Evolutionary conservation across 2,329 filamentous ascomycete genomes (phyloP).

Genomic region (Pyrenochaeta sp.): DNA sequence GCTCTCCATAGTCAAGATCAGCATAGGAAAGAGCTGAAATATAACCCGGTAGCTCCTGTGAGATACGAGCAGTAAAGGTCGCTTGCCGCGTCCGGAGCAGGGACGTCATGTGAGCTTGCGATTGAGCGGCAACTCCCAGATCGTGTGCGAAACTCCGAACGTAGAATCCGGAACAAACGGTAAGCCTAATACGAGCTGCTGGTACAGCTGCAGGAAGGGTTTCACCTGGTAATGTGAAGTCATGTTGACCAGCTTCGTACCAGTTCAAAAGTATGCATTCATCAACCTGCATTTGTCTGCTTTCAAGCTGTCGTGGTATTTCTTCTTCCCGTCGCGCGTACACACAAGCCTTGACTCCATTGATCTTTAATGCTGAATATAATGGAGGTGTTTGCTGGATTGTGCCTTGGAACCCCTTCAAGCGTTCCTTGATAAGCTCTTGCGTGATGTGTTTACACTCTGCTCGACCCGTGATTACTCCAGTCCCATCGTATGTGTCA

Average conservation of each 20-base stretch:
- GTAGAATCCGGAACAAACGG: constrained; percentile 41
- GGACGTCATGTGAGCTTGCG: constrained; percentile 32
- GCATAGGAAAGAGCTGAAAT: constrained; percentile 27
- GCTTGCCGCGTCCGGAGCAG: constrained; percentile 36
- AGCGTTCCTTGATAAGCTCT: constrained; percentile 23
- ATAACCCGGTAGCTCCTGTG: constrained; percentile 6
- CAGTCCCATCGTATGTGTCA: constrained; percentile 39
- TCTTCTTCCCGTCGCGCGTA: constrained; percentile 33
- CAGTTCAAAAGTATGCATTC: constrained; percentile 38
- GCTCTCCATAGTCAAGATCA: constrained; percentile 31
- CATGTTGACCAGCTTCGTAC: constrained; percentile 26
- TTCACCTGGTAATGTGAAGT: constrained; percentile 19
- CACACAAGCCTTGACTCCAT: constrained; percentile 40
- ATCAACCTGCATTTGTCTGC: constrained; percentile 35
- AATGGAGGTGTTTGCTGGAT: constrained; percentile 36
- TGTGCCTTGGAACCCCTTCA: constrained; percentile 27
- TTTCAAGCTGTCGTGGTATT: constrained; percentile 33
- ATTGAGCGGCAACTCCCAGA: constrained; percentile 33
- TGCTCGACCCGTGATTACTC: constrained; percentile 19
- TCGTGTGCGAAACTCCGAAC: constrained; percentile 44
- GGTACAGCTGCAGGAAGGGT: constrained; percentile 18
- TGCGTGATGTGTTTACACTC: constrained; percentile 23
- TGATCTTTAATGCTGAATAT: constrained; percentile 40
- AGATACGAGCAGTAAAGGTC: constrained; percentile 17
- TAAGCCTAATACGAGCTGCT: constrained; percentile 30